Base-by-base conservation (phyloP, 495 filamentous ascomycete genomes). In the Glonium stellatum region DNA sequence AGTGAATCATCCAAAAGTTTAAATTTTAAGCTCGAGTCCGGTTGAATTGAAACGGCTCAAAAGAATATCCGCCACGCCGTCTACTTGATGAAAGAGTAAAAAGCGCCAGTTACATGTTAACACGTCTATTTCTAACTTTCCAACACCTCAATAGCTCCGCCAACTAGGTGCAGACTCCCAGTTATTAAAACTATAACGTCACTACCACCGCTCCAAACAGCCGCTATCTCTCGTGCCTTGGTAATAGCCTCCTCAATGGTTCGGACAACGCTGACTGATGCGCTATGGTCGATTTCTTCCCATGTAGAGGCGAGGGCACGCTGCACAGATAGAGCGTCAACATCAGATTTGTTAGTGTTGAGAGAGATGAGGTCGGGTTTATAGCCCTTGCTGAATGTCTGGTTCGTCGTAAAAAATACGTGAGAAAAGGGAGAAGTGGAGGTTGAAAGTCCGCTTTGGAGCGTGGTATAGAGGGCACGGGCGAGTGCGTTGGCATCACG, bases 211-310 rank as follows among this genome's bases (percentile, higher is more conserved):
- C 23, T 51, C 52, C 52, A 60, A 4, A 13, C 27, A 12, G 19
- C 34, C 0, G 77, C 78, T 5, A 90, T 65, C 5, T 76, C 75
- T 39, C 86, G 78, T 2, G 87, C 85, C 65, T 76, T 80, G 27
- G 79, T 81, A 48, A 97, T 82, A 18, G 91, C 92, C 59, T 95
- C 90, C 67, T 97, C 90, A 44, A 97, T 90, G 1, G 85, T 95
- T 12, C 79, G 76, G 44, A 87, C 76, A 0, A 95, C 88, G 53
- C 78, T 72, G 0, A 90, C 80, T 37, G 83, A 74, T 0, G 84
- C 78, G 9, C 65, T 35, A 0, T 81, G 77, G 61, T 90, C 89
- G 31, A 93, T 76, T 2, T 77, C 70, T 22, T 75, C 72, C 90
- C 92, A 97, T 27, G 79, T 85, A 25, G 82, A 77, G 0, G 87